Percentiles rank a stretch among this genome's conserved stretches.
Evolutionary conservation across 306 rosid genomes (phyloP).

Genomic region (Vigna trinervia): DNA sequence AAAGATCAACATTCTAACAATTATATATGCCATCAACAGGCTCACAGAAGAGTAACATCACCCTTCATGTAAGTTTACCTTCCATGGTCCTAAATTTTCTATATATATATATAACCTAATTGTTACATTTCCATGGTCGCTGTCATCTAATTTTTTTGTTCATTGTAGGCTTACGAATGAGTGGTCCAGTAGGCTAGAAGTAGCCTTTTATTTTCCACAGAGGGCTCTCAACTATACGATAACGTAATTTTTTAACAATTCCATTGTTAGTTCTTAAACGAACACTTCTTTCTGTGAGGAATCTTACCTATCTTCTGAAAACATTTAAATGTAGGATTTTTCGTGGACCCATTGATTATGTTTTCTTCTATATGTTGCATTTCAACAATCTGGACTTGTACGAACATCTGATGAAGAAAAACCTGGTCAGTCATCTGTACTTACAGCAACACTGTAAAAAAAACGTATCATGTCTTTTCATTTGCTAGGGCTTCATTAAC

Average conservation of each 20-base stretch:
- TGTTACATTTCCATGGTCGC: too few relatives aligned
- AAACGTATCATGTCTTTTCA: too few relatives aligned
- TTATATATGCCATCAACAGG: constrained; percentile 27
- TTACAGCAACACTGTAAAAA: too few relatives aligned
- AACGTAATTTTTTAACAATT: constrained; percentile 19
- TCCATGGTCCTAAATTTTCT: not conserved
- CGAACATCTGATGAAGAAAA: not conserved
- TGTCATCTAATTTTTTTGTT: constrained; percentile 14
- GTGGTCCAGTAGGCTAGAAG: constrained; percentile 23
- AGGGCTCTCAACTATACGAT: not conserved
- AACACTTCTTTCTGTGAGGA: not conserved
- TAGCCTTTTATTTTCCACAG: not conserved
- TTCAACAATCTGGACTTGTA: constrained; percentile 19
- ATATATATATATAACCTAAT: too few relatives aligned
- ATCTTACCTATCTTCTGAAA: not conserved
- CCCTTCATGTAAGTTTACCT: constrained; percentile 28
- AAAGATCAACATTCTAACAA: not conserved
- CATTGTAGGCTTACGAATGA: not conserved
- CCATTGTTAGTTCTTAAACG: not conserved
- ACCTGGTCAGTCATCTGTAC: constrained; percentile 35
- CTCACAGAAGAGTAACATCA: constrained; percentile 4
- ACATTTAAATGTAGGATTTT: constrained; percentile 29
- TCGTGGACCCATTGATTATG: not conserved
- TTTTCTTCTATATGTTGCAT: not conserved
- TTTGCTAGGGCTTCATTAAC: too few relatives aligned